Evolutionary conservation across 139 green algal genomes (phyloP), one percentile per base, ranked within the genome.

Genomic region (Bryopsis sp.): DNA sequence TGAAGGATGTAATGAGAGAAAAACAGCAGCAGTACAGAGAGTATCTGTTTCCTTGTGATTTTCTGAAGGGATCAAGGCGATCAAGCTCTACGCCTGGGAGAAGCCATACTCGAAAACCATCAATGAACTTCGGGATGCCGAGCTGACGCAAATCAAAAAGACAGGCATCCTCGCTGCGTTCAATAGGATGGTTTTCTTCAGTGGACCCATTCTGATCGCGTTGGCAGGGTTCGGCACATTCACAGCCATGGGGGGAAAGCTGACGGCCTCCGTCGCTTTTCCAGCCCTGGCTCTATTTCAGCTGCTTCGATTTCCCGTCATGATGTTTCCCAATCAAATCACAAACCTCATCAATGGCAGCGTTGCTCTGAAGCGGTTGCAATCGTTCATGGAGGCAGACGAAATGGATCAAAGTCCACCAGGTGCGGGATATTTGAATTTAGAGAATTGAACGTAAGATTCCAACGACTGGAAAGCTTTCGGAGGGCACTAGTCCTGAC

Each of bases 31-130:
- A n/a, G n/a, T n/a, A n/a, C n/a, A n/a, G n/a, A n/a, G n/a, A n/a
- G n/a, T n/a, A n/a, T n/a, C n/a, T n/a, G n/a, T n/a, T n/a, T n/a
- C n/a, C n/a, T n/a, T n/a, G n/a, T n/a, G n/a, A n/a, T n/a, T n/a
- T n/a, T n/a, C n/a, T 26, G 3, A 69, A 78, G 87, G 88, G 58
- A 90, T 95, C 70, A 89, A 92, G 72, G 89, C 89, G 59, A 95
- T 96, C 80, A 96, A 96, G 83, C 85, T 96, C 71, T 94, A 95
- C 62, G 88, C 89, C 6, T 96, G 88, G 88, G 90, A 96, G 77
- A 59, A 79, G 22, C 72, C 90, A 0, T 96, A 95, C 74, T 67
- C 84, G 47, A 61, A 85, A 2, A 85, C 84, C 47, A 90, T 96
- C 68, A 70, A 48, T 15, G 63, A 76, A 29, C 73, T 95, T 43